Evolutionary conservation across 176 grass and related monocot genomes (phyloP), one percentile per base, ranked within the genome.

Genomic region (Lolium perenne): DNA sequence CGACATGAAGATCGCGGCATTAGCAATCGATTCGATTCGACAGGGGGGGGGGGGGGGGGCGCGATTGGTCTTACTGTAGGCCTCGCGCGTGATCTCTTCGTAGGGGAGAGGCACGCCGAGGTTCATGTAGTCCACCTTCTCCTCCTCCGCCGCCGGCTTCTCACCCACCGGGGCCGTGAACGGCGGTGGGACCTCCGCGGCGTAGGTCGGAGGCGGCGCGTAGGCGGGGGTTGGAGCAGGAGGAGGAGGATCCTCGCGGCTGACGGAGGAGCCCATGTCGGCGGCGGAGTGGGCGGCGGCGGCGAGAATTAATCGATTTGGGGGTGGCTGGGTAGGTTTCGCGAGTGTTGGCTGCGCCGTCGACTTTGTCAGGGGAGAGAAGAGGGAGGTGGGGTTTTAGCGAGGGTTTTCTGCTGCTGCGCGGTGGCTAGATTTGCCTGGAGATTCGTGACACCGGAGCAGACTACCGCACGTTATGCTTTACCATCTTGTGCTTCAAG

Each of bases 51-150:
- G n/a, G 61, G 4, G 23, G 4, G n/a, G 58, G 18, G 64, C 11
- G 3, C 11, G 66, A 35, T 23, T 9, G 14, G 51, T 61, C 92
- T 93, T 89, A 97, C 95, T 83, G 16, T 65, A 56, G 76, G 89
- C 89, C 84, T 97, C 93, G 82, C 82, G 78, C 55, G 91, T 93
- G 80, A 95, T 71, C 51, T 88, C 87, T 57, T 88, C 87, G 71
- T 91, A 97, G 22, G 87, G 71, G 55, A 95, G 2, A 32, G 95
- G 93, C 74, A 91, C 90, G 67, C 80, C 85, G 80, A 98, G 93
- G 87, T 95, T 93, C 77, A 92, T 59, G 81, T 91, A 93, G 71
- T 93, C 91, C 62, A 95, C 95, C 91, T 92, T 92, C 71, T 73
- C 85, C 8, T 89, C 93, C 16, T 26, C 65, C 63, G 74, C 78